Conservation (phyloP, 2,329 filamentous ascomycete genomes). For the Fusarium sp. region DNA sequence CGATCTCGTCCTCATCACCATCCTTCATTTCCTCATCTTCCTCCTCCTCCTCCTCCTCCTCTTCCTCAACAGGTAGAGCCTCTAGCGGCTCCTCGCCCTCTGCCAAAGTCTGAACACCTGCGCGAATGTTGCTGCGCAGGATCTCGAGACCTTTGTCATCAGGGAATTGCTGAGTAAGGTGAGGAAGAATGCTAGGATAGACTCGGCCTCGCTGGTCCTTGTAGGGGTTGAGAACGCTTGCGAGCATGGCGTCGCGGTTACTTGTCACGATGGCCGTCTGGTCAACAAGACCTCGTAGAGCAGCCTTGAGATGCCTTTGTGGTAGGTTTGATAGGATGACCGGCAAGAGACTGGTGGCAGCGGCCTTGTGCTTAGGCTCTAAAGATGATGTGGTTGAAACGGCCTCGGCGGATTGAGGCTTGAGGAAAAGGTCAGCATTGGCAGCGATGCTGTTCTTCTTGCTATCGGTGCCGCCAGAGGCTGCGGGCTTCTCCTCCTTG, state of each 20-base stretch:
- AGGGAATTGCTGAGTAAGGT: conserved; percentile 75
- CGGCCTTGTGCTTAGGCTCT: conserved; percentile 59
- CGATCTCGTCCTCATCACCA: conserved; percentile 50
- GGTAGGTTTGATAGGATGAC: conserved; percentile 71
- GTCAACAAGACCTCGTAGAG: conserved; percentile 80
- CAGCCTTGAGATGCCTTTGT: conserved; percentile 74
- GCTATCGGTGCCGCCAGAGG: conserved; percentile 44
- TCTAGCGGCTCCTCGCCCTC: conserved; percentile 40
- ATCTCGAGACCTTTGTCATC: conserved; percentile 76
- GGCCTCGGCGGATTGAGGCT: conserved; percentile 50
- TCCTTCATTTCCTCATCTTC: conserved; percentile 54
- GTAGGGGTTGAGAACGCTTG: conserved; percentile 84
- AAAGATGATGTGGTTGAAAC: conserved; percentile 52
- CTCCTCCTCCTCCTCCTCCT: conserved; percentile 53
- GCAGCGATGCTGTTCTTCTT: conserved; percentile 58
- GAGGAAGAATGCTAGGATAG: conserved; percentile 81
- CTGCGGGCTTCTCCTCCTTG: conserved; percentile 49
- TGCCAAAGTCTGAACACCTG: conserved; percentile 43
- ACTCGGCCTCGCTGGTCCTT: conserved; percentile 70
- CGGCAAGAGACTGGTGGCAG: conserved; percentile 72
- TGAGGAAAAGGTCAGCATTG: conserved; percentile 80
- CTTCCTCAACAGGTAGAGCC: conserved; percentile 43
- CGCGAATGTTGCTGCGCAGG: conserved; percentile 69
- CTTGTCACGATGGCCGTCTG: conserved; percentile 79
- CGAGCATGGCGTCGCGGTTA: conserved; percentile 78